A percentile compares a stretch with the other conserved stretches of the same genome.
These are phyloP conservation scores for Colletotrichum sublineola DNA, from an alignment of 2,329 filamentous ascomycete genomes.

Conservation along the genomic window DNA sequence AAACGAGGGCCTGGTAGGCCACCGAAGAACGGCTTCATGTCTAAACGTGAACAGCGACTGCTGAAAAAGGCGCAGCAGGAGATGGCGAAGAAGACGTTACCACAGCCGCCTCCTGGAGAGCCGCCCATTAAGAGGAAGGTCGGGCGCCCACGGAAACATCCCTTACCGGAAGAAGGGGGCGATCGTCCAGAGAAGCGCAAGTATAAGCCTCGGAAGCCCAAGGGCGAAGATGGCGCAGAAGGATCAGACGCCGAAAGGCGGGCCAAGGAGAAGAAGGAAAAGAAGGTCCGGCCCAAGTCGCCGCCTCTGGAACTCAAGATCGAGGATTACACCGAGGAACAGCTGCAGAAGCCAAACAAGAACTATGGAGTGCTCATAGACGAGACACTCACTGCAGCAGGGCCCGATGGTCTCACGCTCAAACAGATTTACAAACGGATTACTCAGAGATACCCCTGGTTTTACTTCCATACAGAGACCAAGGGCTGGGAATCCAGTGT, in stretches of 20 bases:
- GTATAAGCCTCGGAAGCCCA: slow-evolving; percentile 73
- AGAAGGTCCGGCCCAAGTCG: slow-evolving; percentile 71
- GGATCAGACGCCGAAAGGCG: slow-evolving; percentile 69
- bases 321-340: slow-evolving; percentile 69
- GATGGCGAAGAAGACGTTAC: slow-evolving; percentile 64
- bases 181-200: slow-evolving; percentile 73
- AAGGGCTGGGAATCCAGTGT: slow-evolving; percentile 77
- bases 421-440: slow-evolving; percentile 76
- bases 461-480: slow-evolving; percentile 70
- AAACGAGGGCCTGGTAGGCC: slow-evolving; percentile 84
- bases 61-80: slow-evolving; percentile 71
- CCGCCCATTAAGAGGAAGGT: slow-evolving; percentile 73
- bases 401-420: slow-evolving; percentile 63
- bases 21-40: slow-evolving; percentile 87
- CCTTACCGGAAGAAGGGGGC: slow-evolving; percentile 67
- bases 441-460: slow-evolving; percentile 69
- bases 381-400: slow-evolving; percentile 68
- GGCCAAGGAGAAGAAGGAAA: slow-evolving; percentile 71
- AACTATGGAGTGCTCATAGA: slow-evolving; percentile 73
- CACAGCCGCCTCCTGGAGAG: slow-evolving; percentile 61
- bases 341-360: slow-evolving; percentile 72
- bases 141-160: slow-evolving; percentile 74
- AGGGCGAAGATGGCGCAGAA: slow-evolving; percentile 65
- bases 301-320: slow-evolving; percentile 68
- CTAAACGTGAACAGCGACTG: slow-evolving; percentile 78